Conservation (phyloP, 1,284 basidiomycete genomes). For the Agaricales sp. region DNA sequence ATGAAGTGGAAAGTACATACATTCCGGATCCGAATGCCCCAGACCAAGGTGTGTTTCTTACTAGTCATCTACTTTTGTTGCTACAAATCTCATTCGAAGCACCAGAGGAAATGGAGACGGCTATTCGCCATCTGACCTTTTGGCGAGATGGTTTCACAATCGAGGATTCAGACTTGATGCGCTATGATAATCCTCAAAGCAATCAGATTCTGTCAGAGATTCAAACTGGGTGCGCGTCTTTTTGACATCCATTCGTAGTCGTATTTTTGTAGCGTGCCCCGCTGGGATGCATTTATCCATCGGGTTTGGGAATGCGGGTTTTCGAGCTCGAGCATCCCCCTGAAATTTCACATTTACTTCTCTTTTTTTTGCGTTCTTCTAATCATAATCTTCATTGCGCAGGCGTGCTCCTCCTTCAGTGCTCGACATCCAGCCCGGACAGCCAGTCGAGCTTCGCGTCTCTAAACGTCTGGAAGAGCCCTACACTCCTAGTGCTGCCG, state of each 20-base stretch:
- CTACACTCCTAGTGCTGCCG: slow-evolving; percentile 47
- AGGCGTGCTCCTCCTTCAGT: slow-evolving; percentile 75
- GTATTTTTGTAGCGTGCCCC: slow-evolving; percentile 1
- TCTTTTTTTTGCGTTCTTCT: not conserved
- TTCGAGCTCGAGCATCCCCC: too few relatives aligned
- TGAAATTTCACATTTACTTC: too few relatives aligned
- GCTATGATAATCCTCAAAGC: slow-evolving; percentile 79
- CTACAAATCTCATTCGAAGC: not conserved
- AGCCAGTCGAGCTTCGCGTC: slow-evolving; percentile 83
- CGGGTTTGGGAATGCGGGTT: too few relatives aligned
- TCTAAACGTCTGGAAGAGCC: slow-evolving; percentile 67
- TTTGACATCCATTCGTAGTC: slow-evolving; percentile 1
- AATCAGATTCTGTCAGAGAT: slow-evolving; percentile 70
- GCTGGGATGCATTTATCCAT: too few relatives aligned
- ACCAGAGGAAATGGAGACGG: slow-evolving; percentile 32
- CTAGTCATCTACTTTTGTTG: not conserved
- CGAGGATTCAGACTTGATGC: slow-evolving; percentile 81
- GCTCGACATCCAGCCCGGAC: slow-evolving; percentile 69
- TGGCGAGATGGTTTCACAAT: slow-evolving; percentile 94
- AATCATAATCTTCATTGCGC: not conserved
- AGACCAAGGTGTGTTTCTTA: slow-evolving; percentile 14
- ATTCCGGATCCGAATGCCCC: slow-evolving; percentile 59
- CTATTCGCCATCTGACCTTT: slow-evolving; percentile 77
- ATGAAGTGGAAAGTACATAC: slow-evolving; percentile 64
- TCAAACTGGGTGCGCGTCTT: slow-evolving; percentile 63